These are phyloP conservation scores for Ajuga chamaepitys DNA, from an alignment of 257 asterid species.

Conservation along the genomic window DNA sequence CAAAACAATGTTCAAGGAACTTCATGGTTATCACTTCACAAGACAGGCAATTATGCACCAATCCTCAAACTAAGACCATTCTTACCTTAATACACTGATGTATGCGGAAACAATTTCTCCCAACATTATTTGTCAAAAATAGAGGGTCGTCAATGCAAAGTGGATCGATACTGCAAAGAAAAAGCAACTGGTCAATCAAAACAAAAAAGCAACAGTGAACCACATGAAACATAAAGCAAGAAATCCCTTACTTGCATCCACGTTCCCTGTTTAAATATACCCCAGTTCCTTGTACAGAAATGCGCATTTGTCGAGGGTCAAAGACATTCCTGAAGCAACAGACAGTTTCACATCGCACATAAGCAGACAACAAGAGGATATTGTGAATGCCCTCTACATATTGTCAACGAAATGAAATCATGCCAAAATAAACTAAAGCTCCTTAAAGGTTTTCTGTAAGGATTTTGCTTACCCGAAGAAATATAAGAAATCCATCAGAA, in stretches of 20 bases:
- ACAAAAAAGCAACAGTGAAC: constrained; percentile 3
- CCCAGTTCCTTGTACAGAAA: constrained; percentile 95
- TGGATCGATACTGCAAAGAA: constrained; percentile 84
- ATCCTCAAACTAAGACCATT: constrained; percentile 8
- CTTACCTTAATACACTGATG: constrained; percentile 98
- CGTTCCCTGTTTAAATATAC: constrained; percentile 82
- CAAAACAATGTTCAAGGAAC: background rate
- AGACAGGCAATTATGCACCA: background rate
- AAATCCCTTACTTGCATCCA: constrained; percentile 63
- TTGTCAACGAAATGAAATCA: constrained; percentile 4
- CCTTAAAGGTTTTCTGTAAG: background rate
- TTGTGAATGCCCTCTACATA: background rate
- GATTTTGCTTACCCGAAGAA: constrained; percentile 85
- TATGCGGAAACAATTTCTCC: constrained; percentile 96
- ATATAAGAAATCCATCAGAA: constrained; percentile 93
- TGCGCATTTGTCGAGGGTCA: constrained; percentile 96
- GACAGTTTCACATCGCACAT: background rate
- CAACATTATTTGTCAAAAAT: constrained; percentile 81
- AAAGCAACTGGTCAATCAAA: constrained; percentile 1
- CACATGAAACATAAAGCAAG: constrained; percentile 13
- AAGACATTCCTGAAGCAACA: constrained; percentile 72
- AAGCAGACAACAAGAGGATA: constrained; percentile 4
- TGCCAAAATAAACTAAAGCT: background rate
- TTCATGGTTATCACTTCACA: background rate
- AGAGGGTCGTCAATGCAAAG: constrained; percentile 94